Percentiles rank a stretch among this genome's conserved stretches.
Evolutionary conservation across 192 early-diverging fungal species (phyloP).

Genomic region (Coemansia erecta): DNA sequence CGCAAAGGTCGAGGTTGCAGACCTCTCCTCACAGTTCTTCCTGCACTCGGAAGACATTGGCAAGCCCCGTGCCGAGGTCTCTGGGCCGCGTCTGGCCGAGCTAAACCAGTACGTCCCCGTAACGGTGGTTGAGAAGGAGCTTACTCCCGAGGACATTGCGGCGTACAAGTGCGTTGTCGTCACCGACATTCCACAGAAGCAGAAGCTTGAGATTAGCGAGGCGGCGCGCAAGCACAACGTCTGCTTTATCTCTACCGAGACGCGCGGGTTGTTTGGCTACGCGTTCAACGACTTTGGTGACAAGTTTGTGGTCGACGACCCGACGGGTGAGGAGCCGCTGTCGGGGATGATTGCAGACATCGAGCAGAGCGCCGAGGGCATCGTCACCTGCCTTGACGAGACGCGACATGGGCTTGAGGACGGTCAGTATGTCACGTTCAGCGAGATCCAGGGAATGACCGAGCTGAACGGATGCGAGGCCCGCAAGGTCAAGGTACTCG

Average conservation of each 20-base stretch:
- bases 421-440: slow-evolving; percentile 93
- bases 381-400: slow-evolving; percentile 96
- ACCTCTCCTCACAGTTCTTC: slow-evolving; percentile 93
- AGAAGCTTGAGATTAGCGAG: slow-evolving; percentile 84
- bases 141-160: slow-evolving; percentile 64
- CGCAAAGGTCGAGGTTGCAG: slow-evolving; percentile 66
- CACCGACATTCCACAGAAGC: slow-evolving; percentile 73
- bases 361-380: slow-evolving; percentile 68
- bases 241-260: slow-evolving; percentile 87
- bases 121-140: slow-evolving; percentile 71
- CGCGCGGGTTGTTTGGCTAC: slow-evolving; percentile 87
- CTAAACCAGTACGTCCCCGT: slow-evolving; percentile 98
- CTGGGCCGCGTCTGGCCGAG: slow-evolving; percentile 82
- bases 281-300: slow-evolving; percentile 96
- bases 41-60: slow-evolving; percentile 80
- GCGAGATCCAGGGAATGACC: slow-evolving; percentile 90
- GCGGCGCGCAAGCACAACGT: slow-evolving; percentile 68
- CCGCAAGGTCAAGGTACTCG: slow-evolving; percentile 79
- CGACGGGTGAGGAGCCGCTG: slow-evolving; percentile 90
- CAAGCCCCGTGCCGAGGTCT: slow-evolving; percentile 74
- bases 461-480: slow-evolving; percentile 80
- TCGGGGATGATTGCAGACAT: slow-evolving; percentile 91
- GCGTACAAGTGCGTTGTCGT: slow-evolving; percentile 79
- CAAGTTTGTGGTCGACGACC: slow-evolving; percentile 80
- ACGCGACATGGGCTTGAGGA: slow-evolving; percentile 97